Conservation (phyloP, 1,139 yeast genomes). For the Candida albicans region DNA sequence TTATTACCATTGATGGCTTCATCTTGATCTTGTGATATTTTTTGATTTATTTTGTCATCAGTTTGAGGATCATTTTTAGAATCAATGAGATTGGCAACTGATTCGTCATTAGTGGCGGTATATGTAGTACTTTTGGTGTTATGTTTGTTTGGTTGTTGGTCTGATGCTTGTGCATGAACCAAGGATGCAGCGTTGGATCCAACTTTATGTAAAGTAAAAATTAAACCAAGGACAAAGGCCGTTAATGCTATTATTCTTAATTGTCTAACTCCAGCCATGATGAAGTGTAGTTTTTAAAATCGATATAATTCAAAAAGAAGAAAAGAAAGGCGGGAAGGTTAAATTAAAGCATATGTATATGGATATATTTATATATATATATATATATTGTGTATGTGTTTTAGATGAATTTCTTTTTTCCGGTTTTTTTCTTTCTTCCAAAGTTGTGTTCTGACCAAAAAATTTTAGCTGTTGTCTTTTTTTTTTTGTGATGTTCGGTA, state of each 20-base stretch:
- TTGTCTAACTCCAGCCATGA: constrained; percentile 20
- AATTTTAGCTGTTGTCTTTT: no score
- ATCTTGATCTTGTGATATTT: constrained; percentile 31
- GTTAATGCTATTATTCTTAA: constrained; percentile 21
- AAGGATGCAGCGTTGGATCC: constrained; percentile 14
- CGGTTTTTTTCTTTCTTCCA: background rate
- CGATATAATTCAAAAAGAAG: background rate
- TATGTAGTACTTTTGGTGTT: constrained; percentile 5
- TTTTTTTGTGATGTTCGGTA: no score
- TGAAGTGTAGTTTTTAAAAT: background rate
- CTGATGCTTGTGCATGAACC: constrained; percentile 17
- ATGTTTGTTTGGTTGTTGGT: constrained; percentile 14
- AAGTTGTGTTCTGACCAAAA: background rate
- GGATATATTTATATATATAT: no score
- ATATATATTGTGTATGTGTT: background rate
- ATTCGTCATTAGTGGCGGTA: constrained; percentile 7
- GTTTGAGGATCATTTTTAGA: constrained; percentile 36
- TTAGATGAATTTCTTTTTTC: background rate
- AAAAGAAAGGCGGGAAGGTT: background rate
- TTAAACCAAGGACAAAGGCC: constrained; percentile 16
- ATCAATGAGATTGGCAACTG: constrained; percentile 24
- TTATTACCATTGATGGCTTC: constrained; percentile 7
- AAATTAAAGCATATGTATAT: no score
- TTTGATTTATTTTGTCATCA: constrained; percentile 43
- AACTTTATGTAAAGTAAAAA: constrained; percentile 18